Evolutionary conservation across 2,329 filamentous ascomycete genomes (phyloP), one percentile per base, ranked within the genome.

Genomic region (Ophiostoma tasmaniense): DNA sequence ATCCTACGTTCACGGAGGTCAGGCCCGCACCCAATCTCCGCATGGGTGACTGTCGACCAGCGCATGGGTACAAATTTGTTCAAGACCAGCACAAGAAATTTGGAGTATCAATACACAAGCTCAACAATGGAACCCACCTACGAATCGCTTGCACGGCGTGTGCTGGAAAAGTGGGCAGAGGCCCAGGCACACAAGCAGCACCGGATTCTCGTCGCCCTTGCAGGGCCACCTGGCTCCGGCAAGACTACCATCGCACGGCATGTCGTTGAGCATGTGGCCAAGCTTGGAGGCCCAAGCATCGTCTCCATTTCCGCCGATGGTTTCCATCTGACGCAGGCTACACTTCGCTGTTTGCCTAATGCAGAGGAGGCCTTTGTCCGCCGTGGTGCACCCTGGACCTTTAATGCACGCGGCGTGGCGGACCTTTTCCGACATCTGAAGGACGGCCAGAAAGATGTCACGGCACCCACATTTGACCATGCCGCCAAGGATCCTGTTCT

Each of bases 361-460:
- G 73, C 73, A 22, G 69, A 66, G 6, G 76, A 78, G 68, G 77
- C 77, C 14, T 67, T 76, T 61, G 72, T 73, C 37, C 74, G 75
- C 6, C 73, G 76, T n/a, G 77, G 77, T 20, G 76, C 76, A 2
- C 74, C 75, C 13, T 78, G 76, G 75, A 77, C 76, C 0, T 78
- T 77, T 70, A 75, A 78, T 68, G 75, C 72, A 7, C 70, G 68
- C 13, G 74, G 68, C 1, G 72, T 73, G 28, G 73, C 73, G 25
- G 68, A 45, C 3, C 69, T 77, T 13, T 72, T 74, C 1, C 45
- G 45, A 1, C 45, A 52, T 4, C 20, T 52, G 20, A n/a, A n/a
- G 20, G n/a, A 52, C 4, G 22, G 45, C 11, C 6, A 1, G 8
- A 22, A 52, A n/a, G 45, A 52, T 52, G 45, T 52, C 2, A 13